phyloP scores from a whole-genome alignment of 2,329 filamentous ascomycete genomes.

The Magnaporthales sp. region DNA sequence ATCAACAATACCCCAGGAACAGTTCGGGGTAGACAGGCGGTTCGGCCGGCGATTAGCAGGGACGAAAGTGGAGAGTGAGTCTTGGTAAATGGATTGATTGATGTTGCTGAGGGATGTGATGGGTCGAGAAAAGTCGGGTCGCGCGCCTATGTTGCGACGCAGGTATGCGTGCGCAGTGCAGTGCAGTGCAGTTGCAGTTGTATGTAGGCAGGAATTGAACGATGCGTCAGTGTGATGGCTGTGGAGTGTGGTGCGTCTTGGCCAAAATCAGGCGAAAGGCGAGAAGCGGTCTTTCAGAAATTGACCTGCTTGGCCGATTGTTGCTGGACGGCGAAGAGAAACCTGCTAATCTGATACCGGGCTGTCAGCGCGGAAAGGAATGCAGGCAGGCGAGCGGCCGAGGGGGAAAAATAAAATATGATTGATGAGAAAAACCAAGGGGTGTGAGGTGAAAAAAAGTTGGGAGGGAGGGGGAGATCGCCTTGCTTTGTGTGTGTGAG shows the following conservation, averaged over 20 bases:
- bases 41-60: neutral
- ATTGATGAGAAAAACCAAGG: constrained; percentile 5
- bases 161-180: neutral
- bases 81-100: neutral
- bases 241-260: neutral
- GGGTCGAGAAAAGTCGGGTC: neutral
- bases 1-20: neutral
- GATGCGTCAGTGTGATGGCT: neutral
- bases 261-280: neutral
- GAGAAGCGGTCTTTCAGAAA: neutral
- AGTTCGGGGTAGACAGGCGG: neutral
- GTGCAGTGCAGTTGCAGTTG: neutral
- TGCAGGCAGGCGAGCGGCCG: constrained; percentile 3
- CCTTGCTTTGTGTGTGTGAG: constrained; percentile 3
- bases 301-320: neutral
- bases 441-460: constrained; percentile 2
- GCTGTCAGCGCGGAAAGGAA: constrained; percentile 1
- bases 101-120: neutral
- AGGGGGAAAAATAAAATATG: constrained; percentile 4
- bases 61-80: neutral
- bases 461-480: constrained; percentile 3
- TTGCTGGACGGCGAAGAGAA: neutral
- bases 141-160: neutral
- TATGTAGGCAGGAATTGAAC: neutral
- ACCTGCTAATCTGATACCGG: neutral